Percentiles rank a stretch among this genome's conserved stretches.
Conservation (phyloP, 179 eudicot genomes). For the Amaranthus tricolor region DNA sequence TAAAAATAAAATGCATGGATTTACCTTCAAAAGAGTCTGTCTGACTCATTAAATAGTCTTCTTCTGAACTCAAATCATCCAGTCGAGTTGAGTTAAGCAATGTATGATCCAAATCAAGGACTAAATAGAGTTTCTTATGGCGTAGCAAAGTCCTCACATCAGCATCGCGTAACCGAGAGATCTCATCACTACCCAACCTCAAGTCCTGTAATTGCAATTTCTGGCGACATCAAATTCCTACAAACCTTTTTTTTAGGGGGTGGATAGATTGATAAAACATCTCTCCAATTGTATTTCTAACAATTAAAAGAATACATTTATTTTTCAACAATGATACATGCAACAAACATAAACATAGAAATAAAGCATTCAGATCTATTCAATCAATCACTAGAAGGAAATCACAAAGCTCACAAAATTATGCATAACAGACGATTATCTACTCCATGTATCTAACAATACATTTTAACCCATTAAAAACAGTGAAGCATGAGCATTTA, state of each 20-base stretch:
- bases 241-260: not conserved
- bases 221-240: constrained; percentile 2
- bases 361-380: not conserved
- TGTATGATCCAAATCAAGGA: constrained; percentile 92
- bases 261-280: not conserved
- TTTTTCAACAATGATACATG: not conserved
- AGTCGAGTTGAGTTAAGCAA: constrained; percentile 82
- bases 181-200: constrained; percentile 61
- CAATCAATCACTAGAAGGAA: not conserved
- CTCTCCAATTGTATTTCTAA: not conserved
- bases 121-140: constrained; percentile 65
- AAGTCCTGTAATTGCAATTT: constrained; percentile 47
- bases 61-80: constrained; percentile 58
- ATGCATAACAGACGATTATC: not conserved
- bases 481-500: not conserved
- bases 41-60: constrained; percentile 52
- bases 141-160: constrained; percentile 61
- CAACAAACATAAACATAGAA: not conserved
- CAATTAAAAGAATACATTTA: not conserved
- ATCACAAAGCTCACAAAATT: not conserved
- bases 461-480: not conserved
- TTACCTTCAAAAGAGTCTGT: constrained; percentile 65
- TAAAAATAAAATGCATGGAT: not conserved
- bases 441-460: not conserved
- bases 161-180: constrained; percentile 59